phyloP scores from a whole-genome alignment of 768 basidiomycete species.

The Megacollybia marginata region DNA sequence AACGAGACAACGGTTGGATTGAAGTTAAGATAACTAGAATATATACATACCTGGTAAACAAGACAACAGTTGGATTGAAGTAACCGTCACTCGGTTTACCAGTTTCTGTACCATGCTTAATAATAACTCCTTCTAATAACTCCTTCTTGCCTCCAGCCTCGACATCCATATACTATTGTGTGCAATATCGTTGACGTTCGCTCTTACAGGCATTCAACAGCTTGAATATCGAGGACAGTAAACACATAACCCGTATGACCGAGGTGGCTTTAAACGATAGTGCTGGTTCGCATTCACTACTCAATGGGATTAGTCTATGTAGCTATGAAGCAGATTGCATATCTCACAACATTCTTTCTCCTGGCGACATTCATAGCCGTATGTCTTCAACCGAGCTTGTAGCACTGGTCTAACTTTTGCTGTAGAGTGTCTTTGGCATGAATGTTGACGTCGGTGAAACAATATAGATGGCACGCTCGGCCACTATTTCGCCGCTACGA shows the following conservation, averaged over 20 bases:
- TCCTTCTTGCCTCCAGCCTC: too few relatives aligned
- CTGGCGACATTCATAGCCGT: slow-evolving; percentile 45
- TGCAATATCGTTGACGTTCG: background rate
- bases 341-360: slow-evolving; percentile 55
- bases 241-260: slow-evolving; percentile 31
- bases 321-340: slow-evolving; percentile 49
- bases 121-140: too few relatives aligned
- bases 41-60: too few relatives aligned
- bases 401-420: background rate
- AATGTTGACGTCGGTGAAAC: slow-evolving; percentile 44
- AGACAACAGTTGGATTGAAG: too few relatives aligned
- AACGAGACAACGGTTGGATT: too few relatives aligned
- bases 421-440: slow-evolving; percentile 49
- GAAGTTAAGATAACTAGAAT: too few relatives aligned
- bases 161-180: background rate
- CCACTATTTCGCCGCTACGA: slow-evolving; percentile 29
- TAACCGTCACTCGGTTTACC: too few relatives aligned
- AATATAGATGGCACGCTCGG: slow-evolving; percentile 21
- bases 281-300: slow-evolving; percentile 20
- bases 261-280: slow-evolving; percentile 34
- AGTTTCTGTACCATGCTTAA: too few relatives aligned
- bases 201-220: slow-evolving; percentile 33
- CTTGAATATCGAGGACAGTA: slow-evolving; percentile 43
- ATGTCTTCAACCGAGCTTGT: slow-evolving; percentile 7
- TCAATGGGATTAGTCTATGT: background rate